These are phyloP conservation scores for Candida pseudoviswanathii DNA, from an alignment of 1,139 yeast genomes.

Conservation along the genomic window DNA sequence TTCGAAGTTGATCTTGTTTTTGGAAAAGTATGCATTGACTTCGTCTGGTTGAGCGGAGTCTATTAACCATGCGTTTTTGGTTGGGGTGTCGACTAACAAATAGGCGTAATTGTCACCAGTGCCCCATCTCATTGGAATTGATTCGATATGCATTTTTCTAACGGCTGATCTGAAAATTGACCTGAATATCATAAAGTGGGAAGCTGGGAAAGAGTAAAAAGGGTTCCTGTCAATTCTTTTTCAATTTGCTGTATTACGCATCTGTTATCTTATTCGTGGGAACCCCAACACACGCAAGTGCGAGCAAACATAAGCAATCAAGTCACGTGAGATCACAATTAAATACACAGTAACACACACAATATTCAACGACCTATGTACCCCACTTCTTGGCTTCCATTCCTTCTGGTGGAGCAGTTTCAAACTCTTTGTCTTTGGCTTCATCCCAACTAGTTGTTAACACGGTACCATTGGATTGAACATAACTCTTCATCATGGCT, in stretches of 20 bases:
- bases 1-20: slow-evolving; percentile 32
- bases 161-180: slow-evolving; percentile 7
- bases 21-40: slow-evolving; percentile 28
- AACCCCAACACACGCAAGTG: too few species aligned
- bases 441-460: slow-evolving; percentile 95
- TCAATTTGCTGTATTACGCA: slow-evolving; percentile 1
- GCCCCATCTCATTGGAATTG: slow-evolving; percentile 95
- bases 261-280: neutral
- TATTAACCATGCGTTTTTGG: slow-evolving; percentile 75
- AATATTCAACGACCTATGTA: slow-evolving; percentile 1
- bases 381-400: slow-evolving; percentile 52
- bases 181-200: slow-evolving; percentile 5
- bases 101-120: slow-evolving; percentile 90
- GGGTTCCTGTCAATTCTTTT: neutral
- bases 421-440: slow-evolving; percentile 67
- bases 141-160: slow-evolving; percentile 74
- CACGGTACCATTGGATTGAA: slow-evolving; percentile 94
- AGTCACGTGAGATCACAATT: too few species aligned
- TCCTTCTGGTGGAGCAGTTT: slow-evolving; percentile 79
- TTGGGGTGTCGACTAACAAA: slow-evolving; percentile 66
- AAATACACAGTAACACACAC: too few species aligned
- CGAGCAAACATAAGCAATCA: too few species aligned
- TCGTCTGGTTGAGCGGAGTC: slow-evolving; percentile 91
- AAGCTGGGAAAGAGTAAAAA: neutral
- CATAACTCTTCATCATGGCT: slow-evolving; percentile 96